phyloP scores from a whole-genome alignment of 345 rosid genomes.

The Bruguiera gymnorhiza region DNA sequence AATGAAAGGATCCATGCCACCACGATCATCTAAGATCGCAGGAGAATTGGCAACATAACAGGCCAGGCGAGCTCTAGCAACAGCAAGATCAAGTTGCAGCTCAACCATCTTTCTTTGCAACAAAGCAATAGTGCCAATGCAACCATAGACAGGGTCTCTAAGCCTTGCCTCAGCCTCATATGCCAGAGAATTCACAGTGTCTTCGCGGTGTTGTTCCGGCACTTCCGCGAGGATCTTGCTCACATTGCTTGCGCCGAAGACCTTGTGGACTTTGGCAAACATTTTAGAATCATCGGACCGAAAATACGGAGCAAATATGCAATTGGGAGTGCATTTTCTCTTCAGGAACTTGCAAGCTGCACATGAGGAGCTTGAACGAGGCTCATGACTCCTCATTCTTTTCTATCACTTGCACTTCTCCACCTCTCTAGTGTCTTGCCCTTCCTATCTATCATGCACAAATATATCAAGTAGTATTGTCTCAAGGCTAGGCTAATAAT shows the following conservation, averaged over 20 bases:
- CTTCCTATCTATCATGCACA: neutral
- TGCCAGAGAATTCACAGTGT: slow-evolving; percentile 76
- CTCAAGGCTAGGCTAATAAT: neutral
- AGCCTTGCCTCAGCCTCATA: slow-evolving; percentile 94
- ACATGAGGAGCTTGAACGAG: slow-evolving; percentile 79
- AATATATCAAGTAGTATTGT: neutral
- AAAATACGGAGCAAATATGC: slow-evolving; percentile 87
- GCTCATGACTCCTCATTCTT: slow-evolving; percentile 46
- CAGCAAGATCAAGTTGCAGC: slow-evolving; percentile 74
- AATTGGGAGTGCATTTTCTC: slow-evolving; percentile 67
- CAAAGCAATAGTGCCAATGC: slow-evolving; percentile 85
- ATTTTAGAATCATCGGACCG: slow-evolving; percentile 65
- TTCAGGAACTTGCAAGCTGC: slow-evolving; percentile 94
- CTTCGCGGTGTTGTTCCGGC: slow-evolving; percentile 87
- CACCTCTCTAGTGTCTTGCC: neutral
- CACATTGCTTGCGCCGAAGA: slow-evolving; percentile 96
- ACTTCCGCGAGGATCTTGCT: slow-evolving; percentile 83
- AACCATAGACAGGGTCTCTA: slow-evolving; percentile 83
- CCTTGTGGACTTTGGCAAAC: slow-evolving; percentile 87
- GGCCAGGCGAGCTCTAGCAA: slow-evolving; percentile 68
- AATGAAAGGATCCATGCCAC: slow-evolving; percentile 26
- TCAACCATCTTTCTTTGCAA: slow-evolving; percentile 65
- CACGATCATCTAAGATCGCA: slow-evolving; percentile 8
- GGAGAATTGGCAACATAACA: slow-evolving; percentile 31
- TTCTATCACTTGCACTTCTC: slow-evolving; percentile 4